Evolutionary conservation across 768 basidiomycete genomes (phyloP).

Genomic region (Pulveroboletus sp.): DNA sequence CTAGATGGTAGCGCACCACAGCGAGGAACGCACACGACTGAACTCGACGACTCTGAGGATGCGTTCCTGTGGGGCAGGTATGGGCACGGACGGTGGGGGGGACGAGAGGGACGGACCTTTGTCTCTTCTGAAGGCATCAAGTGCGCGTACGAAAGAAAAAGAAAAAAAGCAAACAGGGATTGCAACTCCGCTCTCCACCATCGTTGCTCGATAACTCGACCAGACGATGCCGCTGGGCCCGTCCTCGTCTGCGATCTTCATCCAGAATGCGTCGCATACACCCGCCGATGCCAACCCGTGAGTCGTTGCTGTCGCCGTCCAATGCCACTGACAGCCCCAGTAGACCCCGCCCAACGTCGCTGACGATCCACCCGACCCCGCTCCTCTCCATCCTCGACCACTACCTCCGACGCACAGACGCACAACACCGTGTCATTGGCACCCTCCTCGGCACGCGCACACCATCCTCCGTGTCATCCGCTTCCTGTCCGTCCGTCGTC

Average conservation of each 20-base stretch:
- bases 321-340: background rate
- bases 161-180: conserved; percentile 10
- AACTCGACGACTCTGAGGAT: conserved; percentile 78
- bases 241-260: conserved; percentile 42
- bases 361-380: conserved; percentile 88
- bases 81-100: background rate
- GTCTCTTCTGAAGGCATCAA: conserved; percentile 88
- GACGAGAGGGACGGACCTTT: conserved; percentile 47
- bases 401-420: conserved; percentile 81
- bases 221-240: conserved; percentile 44
- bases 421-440: conserved; percentile 88
- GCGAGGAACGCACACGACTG: conserved; percentile 61
- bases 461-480: conserved; percentile 35
- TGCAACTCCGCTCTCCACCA: conserved; percentile 30
- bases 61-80: conserved; percentile 47
- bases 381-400: conserved; percentile 96
- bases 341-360: conserved; percentile 65
- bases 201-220: conserved; percentile 6
- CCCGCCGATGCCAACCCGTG: conserved; percentile 33
- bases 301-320: conserved; percentile 5
- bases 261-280: conserved; percentile 33
- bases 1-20: background rate
- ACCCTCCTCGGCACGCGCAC: conserved; percentile 82
- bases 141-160: too few species aligned
- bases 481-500: conserved; percentile 31